Conservation (phyloP, 371 early-diverging fungal genomes). For the Sanchytrium tribonematis region DNA sequence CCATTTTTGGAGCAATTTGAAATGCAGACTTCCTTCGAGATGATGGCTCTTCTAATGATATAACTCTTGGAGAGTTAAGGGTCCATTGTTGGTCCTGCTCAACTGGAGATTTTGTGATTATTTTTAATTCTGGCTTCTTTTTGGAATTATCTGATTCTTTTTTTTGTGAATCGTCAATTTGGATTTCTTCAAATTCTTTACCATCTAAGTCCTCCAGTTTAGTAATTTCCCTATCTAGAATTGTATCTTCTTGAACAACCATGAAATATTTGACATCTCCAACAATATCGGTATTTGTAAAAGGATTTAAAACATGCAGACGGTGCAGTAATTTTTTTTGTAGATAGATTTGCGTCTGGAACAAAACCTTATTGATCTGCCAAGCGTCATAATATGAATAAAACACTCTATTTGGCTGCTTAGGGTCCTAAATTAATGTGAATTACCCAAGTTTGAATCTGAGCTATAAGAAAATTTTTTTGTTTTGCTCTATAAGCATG, state of each 20-base stretch:
- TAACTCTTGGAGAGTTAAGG: background rate
- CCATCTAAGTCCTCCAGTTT: background rate
- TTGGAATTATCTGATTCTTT: background rate
- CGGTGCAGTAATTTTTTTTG: conserved; percentile 26
- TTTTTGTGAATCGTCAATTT: background rate
- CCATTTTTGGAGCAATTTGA: background rate
- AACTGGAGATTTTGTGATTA: conserved; percentile 1
- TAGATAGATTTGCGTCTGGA: conserved; percentile 27
- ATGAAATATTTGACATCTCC: conserved; percentile 25
- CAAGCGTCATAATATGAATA: conserved; percentile 26
- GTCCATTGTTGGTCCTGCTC: background rate
- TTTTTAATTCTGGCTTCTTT: conserved; percentile 3
- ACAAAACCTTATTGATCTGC: conserved; percentile 27
- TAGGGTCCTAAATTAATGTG: no score
- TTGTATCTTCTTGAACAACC: conserved; percentile 7
- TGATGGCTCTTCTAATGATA: background rate
- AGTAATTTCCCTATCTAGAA: background rate
- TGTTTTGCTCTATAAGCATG: no score
- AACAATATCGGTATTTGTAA: conserved; percentile 28
- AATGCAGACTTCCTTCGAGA: conserved; percentile 2
- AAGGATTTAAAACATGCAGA: conserved; percentile 26
- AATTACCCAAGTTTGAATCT: conserved; percentile 31
- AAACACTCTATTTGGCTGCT: conserved; percentile 23
- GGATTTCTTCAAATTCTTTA: background rate
- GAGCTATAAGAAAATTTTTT: conserved; percentile 21